Base-by-base conservation (phyloP, 805 yeast species). In the Ascoidea tarda region DNA sequence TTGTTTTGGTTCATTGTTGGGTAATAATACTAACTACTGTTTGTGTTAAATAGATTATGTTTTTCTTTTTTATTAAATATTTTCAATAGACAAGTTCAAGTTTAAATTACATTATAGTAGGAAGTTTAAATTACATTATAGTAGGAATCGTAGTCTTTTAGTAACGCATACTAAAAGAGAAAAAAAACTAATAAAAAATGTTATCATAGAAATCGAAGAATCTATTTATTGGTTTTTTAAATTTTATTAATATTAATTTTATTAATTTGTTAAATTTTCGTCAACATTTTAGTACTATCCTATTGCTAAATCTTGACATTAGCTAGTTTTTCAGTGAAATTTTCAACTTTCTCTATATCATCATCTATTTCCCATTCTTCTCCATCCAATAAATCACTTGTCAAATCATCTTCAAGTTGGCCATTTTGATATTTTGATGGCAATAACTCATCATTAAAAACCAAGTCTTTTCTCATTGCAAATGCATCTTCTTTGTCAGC, bases 401-500 rank as follows among this genome's bases (percentile, higher is more conserved):
- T 71, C 51, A 84, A 69, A 65, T 84, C 85, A 62, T 85, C 93
- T 44, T 66, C 76, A 8, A 61, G 66, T 33, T 63, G 66, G 16
- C 73, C 73, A 16, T 70, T 71, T 57, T 79, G 81, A 56, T 75
- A 76, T 47, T 67, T 66, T 54, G 77, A 74, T 28, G 91, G 89
- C 48, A 79, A 55, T 56, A 84, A 69, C 32, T 82, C 84, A 38
- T 8, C 8, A 14, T 82, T 81, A 49, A 81, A 62, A 21, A 70
- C 71, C 58, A 88, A 72, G 1, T 71, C 74, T 63, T 86, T 86
- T 63, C 80, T 81, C 99, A 93, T 93, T 46, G 93, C 84, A 66
- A 90, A 91, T 14, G 99, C 99, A 68, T 93, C 97, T 68, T 93
- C 99, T 38, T 95, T 96, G 67, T 93, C 97, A 51, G 90, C 96